Percentiles rank a stretch among this genome's conserved stretches.
These are phyloP conservation scores for Penicillium coprophilum DNA, from an alignment of 495 filamentous ascomycete species.

Conservation along the genomic window DNA sequence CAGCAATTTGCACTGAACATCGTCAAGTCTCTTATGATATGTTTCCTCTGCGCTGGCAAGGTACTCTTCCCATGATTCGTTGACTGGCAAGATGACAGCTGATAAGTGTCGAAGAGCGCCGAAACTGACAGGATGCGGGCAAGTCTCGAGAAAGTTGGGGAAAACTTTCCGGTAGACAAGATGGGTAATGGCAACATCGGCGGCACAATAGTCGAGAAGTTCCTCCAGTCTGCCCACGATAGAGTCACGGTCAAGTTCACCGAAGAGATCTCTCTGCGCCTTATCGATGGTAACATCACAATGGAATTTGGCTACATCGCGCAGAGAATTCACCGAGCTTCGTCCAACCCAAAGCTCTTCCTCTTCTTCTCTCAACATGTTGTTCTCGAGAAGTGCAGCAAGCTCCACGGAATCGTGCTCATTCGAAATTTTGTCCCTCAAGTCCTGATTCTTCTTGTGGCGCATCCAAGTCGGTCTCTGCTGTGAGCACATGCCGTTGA, in stretches of 20 bases:
- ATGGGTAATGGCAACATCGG: conserved; percentile 90
- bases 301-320: conserved; percentile 96
- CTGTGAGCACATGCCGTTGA: conserved; percentile 98
- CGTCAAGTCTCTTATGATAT: conserved; percentile 73
- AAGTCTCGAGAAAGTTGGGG: conserved; percentile 79
- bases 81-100: conserved; percentile 86
- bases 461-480: conserved; percentile 97
- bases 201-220: conserved; percentile 91
- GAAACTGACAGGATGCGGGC: conserved; percentile 97
- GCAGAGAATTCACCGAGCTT: conserved; percentile 91
- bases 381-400: conserved; percentile 65
- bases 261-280: conserved; percentile 80
- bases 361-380: conserved; percentile 70
- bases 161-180: conserved; percentile 90
- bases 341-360: conserved; percentile 94
- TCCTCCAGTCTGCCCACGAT: conserved; percentile 70
- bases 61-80: conserved; percentile 84
- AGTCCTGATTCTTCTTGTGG: conserved; percentile 82
- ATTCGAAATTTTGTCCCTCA: conserved; percentile 75
- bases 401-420: conserved; percentile 71
- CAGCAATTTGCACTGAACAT: conserved; percentile 69
- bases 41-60: conserved; percentile 77
- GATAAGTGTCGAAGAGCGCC: conserved; percentile 89
- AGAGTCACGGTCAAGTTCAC: conserved; percentile 70
- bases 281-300: conserved; percentile 92